phyloP scores from a whole-genome alignment of 2,329 filamentous ascomycete species.

The Westerdykella aurantiaca region DNA sequence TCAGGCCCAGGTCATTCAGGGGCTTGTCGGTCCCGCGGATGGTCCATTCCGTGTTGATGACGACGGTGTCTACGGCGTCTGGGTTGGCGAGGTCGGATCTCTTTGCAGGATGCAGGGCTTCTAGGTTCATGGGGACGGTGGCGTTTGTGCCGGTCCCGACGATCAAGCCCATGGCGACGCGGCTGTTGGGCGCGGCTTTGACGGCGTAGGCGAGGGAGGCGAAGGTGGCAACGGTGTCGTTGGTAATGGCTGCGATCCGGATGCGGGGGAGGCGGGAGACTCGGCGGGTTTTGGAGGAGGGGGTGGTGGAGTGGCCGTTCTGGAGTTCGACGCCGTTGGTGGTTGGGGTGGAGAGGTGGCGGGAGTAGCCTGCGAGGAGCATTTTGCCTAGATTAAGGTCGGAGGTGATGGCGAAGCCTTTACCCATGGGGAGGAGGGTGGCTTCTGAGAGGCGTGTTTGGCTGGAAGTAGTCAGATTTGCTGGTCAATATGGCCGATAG shows the following conservation, averaged over 20 bases:
- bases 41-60: conserved; percentile 80
- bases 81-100: conserved; percentile 34
- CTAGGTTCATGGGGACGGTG: conserved; percentile 65
- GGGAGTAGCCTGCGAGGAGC: conserved; percentile 55
- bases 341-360: conserved; percentile 43
- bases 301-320: conserved; percentile 1
- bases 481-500: neutral
- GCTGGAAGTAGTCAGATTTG: conserved; percentile 17
- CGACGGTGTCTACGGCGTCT: conserved; percentile 54
- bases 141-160: conserved; percentile 78
- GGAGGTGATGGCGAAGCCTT: conserved; percentile 60
- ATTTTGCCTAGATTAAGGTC: conserved; percentile 57
- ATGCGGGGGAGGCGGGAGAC: conserved; percentile 62
- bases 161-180: conserved; percentile 73
- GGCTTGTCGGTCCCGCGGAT: conserved; percentile 70
- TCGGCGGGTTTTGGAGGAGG: conserved; percentile 11
- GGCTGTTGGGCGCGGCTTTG: conserved; percentile 54
- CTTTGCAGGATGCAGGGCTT: conserved; percentile 59
- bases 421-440: conserved; percentile 63
- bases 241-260: conserved; percentile 69
- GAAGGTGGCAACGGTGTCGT: conserved; percentile 74
- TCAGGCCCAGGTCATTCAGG: conserved; percentile 56
- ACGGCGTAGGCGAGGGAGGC: conserved; percentile 71
- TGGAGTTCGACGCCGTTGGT: conserved; percentile 16
- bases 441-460: conserved; percentile 59